Percentiles rank a stretch among this genome's conserved stretches.
These are phyloP conservation scores for Myriosclerotinia duriaeana DNA, from an alignment of 2,329 filamentous ascomycete species.

Conservation along the genomic window DNA sequence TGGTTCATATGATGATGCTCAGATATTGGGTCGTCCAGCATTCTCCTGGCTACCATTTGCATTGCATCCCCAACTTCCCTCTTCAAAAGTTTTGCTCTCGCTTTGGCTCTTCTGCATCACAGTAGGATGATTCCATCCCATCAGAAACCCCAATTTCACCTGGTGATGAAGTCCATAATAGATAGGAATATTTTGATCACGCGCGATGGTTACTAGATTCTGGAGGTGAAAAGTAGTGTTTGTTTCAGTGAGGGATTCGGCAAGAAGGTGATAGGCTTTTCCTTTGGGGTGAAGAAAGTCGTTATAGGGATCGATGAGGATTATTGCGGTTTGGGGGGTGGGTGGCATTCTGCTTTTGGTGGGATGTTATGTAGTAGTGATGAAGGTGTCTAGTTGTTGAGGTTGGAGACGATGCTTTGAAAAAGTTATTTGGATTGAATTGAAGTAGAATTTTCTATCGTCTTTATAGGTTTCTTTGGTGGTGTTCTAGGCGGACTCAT, in stretches of 20 bases:
- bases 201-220: conserved; percentile 34
- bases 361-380: neutral
- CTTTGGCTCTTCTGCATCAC: conserved; percentile 28
- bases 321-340: conserved; percentile 29
- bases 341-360: neutral
- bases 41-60: conserved; percentile 29
- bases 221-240: conserved; percentile 37
- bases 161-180: conserved; percentile 43
- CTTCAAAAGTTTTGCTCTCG: conserved; percentile 35
- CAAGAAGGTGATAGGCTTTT: conserved; percentile 35
- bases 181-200: conserved; percentile 37
- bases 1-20: conserved; percentile 26
- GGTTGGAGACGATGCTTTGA: neutral
- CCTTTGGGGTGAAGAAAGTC: conserved; percentile 37
- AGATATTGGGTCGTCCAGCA: conserved; percentile 13
- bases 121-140: conserved; percentile 39
- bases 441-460: neutral
- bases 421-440: no score
- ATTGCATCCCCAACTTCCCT: conserved; percentile 33
- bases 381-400: neutral
- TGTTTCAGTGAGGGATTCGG: conserved; percentile 37
- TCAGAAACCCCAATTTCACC: conserved; percentile 31
- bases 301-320: conserved; percentile 38
- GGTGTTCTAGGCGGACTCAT: neutral
- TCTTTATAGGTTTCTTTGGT: neutral